Evolutionary conservation across 225 moss, liverwort and hornwort genomes (phyloP).

Genomic region (Anthoceros angustus): DNA sequence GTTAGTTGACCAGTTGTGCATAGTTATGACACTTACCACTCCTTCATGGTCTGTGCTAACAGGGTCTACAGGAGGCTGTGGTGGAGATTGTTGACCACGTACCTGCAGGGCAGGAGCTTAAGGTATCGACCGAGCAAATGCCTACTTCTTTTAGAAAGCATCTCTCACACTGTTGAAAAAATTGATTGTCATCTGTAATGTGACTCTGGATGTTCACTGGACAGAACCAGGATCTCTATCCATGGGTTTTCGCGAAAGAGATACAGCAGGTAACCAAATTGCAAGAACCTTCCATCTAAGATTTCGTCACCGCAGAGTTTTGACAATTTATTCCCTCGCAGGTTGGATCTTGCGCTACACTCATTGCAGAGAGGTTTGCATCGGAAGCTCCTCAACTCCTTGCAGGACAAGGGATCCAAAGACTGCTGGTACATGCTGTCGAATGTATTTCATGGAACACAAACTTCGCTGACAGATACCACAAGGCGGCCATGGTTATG

Average conservation of each 20-base stretch:
- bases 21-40: too few species aligned
- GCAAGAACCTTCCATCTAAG: not conserved
- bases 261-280: conserved; percentile 13
- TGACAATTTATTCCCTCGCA: not conserved
- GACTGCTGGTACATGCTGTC: conserved; percentile 15
- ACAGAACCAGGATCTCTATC: conserved; percentile 13
- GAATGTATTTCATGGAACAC: not conserved
- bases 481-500: not conserved
- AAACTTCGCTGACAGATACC: not conserved
- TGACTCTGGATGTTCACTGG: not conserved
- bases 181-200: not conserved
- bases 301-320: not conserved
- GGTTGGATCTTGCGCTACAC: conserved; percentile 22
- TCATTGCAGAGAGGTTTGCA: conserved; percentile 18
- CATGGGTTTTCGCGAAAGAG: conserved; percentile 14
- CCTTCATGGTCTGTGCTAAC: not conserved
- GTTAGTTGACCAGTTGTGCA: too few species aligned
- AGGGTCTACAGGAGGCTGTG: conserved; percentile 19
- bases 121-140: not conserved
- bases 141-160: not conserved
- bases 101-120: not conserved
- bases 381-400: conserved; percentile 14
- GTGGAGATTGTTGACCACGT: conserved; percentile 17
- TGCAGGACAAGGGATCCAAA: conserved; percentile 14
- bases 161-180: not conserved